Base-by-base conservation (phyloP, 345 rosid species). In the Corchorus capsularis region DNA sequence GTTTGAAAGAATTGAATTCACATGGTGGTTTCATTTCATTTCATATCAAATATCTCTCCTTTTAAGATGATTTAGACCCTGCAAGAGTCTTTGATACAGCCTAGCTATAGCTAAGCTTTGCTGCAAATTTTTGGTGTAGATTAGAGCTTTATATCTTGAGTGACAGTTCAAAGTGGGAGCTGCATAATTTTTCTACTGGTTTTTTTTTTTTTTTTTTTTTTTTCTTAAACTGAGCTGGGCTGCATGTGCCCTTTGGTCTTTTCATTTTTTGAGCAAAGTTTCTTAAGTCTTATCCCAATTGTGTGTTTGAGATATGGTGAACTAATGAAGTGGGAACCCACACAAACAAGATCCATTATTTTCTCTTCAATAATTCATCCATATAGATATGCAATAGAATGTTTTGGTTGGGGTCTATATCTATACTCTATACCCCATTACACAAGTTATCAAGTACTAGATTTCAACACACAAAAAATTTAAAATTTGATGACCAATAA, bases 311-410 rank as follows among this genome's bases (percentile, higher is more conserved):
- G 74, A 65, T 78, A 50, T 47, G 46, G 64, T 47, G 74, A 84
- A 57, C 78, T 37, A 64, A 39, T 8, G 4, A 10, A 65, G 63
- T 77, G 82, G 84, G 34, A 61, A 65, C 85, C 80, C 80, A 79
- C 80, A 14, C 63, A 10, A 27, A 2, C 15, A 61, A 27, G 41
- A 71, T 79, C 80, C 80, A 66, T 47, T 62, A 5, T 69, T 77
- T 59, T 60, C 54, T 12, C 15, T 53, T 74, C 53, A 77, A 80
- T 81, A 60, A 80, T 78, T 53, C 82, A 53, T 32, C 5, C 43
- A 39, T 27, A 27, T 27, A n/a, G n/a, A n/a, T n/a, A 27, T 27
- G 1, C 27, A 39, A 17, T n/a, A 70, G 73, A 34, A 53, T 69
- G 72, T 69, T 50, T 32, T 6, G 45, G 45, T 4, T 4, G 47